Evolutionary conservation across 805 yeast genomes (phyloP).

Genomic region (Candida dajiaensis): DNA sequence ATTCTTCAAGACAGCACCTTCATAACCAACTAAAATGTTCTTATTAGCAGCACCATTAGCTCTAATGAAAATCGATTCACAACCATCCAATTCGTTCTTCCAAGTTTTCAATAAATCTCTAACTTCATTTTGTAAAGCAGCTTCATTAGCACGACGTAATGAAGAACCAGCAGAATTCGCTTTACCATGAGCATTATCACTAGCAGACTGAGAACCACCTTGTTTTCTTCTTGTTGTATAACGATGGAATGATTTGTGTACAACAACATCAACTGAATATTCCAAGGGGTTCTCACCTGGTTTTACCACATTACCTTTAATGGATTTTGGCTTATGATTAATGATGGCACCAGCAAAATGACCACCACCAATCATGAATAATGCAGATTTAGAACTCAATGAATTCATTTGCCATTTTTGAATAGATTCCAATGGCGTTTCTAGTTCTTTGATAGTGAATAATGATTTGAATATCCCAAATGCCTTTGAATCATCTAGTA

Average conservation of each 20-base stretch:
- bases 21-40: slow-evolving; percentile 61
- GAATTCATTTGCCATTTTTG: slow-evolving; percentile 27
- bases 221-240: slow-evolving; percentile 96
- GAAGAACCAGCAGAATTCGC: slow-evolving; percentile 95
- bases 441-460: slow-evolving; percentile 38
- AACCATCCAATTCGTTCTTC: slow-evolving; percentile 52
- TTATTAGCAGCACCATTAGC: slow-evolving; percentile 73
- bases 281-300: slow-evolving; percentile 44
- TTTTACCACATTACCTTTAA: slow-evolving; percentile 49
- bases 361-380: slow-evolving; percentile 95
- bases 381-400: slow-evolving; percentile 48
- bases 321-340: slow-evolving; percentile 55
- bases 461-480: slow-evolving; percentile 66
- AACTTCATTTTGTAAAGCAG: slow-evolving; percentile 74
- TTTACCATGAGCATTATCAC: slow-evolving; percentile 87
- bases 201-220: slow-evolving; percentile 94
- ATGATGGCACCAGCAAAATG: slow-evolving; percentile 96
- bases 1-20: slow-evolving; percentile 43
- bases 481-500: slow-evolving; percentile 39
- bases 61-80: slow-evolving; percentile 68
- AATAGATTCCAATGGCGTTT: slow-evolving; percentile 47
- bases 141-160: slow-evolving; percentile 85
- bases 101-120: slow-evolving; percentile 60
- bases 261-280: slow-evolving; percentile 60
- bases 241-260: slow-evolving; percentile 84